Evolutionary conservation across 192 early-diverging fungal species (phyloP), one percentile per base, ranked within the genome.

Genomic region (Tieghemiomyces parasiticus): DNA sequence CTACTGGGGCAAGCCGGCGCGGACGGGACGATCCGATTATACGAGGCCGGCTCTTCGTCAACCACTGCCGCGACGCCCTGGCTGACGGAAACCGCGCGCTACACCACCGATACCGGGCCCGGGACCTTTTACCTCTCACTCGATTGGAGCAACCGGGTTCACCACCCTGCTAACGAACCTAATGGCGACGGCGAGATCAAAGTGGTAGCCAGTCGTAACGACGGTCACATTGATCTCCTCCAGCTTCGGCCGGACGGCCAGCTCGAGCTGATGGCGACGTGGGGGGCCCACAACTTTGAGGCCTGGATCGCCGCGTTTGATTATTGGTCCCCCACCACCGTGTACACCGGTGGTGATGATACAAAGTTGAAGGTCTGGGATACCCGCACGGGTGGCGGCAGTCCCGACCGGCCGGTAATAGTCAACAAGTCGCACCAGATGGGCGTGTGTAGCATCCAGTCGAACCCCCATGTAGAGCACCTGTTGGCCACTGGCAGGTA

Each of bases 241-340:
- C 52, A 69, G 13, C 47, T 87, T 0, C 44, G 68, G n/a, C 65
- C 64, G 12, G 52, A 76, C 16, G 72, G 73, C 6, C 52, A 60
- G 14, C 47, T 87, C 2, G 54, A 62, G 13, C 59, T 59, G 28
- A 35, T 44, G 19, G 9, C 61, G 26, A 53, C 77, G 54, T 95
- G 92, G 89, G 73, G 81, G 24, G 95, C 80, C 0, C 93, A 96
- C 62, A 84, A 85, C 31, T 77, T 87, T 35, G 93, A 96, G 64
- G 92, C 93, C 13, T 98, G 95, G 95, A 91, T 90, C 47, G 76
- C 80, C 6, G 81, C 83, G n/a, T 96, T 88, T 65, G 81, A 98
- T 68, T 86, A 88, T 56, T 89, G 86, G 79, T 71, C 84, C 44
- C 62, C 84, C 0, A 68, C 74, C 26, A 46, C 82, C 0, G 68